Conservation (phyloP, 106 monocot species). For the Dioscorea zingiberensis region DNA sequence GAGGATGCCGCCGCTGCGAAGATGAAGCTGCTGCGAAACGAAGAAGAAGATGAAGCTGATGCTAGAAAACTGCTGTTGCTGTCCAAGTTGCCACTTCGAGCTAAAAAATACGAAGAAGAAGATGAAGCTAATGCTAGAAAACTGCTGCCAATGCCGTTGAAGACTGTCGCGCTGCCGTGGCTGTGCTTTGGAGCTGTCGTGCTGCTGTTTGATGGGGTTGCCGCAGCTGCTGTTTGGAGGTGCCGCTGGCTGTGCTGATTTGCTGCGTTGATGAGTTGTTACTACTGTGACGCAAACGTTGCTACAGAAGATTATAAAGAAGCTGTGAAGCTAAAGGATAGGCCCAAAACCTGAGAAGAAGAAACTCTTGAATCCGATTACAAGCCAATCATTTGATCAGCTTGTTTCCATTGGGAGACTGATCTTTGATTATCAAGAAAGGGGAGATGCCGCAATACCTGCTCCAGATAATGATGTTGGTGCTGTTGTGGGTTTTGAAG, state of each 20-base stretch:
- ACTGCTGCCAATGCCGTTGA: too few species aligned
- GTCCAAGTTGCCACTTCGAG: too few species aligned
- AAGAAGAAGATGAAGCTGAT: too few species aligned
- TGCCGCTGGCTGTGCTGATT: constrained; percentile 74
- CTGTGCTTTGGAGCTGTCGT: too few species aligned
- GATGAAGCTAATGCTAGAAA: too few species aligned
- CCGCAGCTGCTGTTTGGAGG: constrained; percentile 89
- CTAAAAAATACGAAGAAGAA: too few species aligned
- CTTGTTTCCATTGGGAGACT: constrained; percentile 70
- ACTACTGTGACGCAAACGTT: too few species aligned
- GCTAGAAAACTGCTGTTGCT: too few species aligned
- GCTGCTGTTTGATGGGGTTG: constrained; percentile 60
- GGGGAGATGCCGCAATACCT: constrained; percentile 23
- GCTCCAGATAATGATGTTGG: constrained; percentile 77
- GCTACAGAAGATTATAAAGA: constrained; percentile 78
- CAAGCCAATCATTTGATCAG: constrained; percentile 73
- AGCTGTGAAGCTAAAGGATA: too few species aligned
- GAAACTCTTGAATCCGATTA: constrained; percentile 72
- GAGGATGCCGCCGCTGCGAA: too few species aligned
- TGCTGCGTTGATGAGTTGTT: constrained; percentile 89
- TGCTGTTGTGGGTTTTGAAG: constrained; percentile 94
- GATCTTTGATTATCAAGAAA: constrained; percentile 91
- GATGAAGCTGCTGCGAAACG: too few species aligned
- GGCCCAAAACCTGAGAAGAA: constrained; percentile 92
- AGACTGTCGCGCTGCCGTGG: too few species aligned